Evolutionary conservation across 1,139 yeast species (phyloP).

Genomic region (Lodderomyces margitis): DNA sequence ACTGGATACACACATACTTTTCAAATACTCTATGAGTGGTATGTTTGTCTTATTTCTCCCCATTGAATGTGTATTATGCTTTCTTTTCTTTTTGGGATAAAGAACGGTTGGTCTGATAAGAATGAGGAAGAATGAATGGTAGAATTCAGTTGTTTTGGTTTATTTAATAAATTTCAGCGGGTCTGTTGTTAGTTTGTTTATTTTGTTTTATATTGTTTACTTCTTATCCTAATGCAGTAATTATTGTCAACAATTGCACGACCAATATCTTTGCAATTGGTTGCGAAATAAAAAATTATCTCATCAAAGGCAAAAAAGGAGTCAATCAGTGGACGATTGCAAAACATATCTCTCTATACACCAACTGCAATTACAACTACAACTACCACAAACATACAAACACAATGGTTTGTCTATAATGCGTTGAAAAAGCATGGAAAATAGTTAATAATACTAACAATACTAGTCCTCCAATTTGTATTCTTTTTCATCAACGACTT

Average conservation of each 20-base stretch:
- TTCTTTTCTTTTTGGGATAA: not conserved
- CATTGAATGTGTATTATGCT: slow-evolving; percentile 8
- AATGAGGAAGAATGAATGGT: no score
- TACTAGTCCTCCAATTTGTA: slow-evolving; percentile 50
- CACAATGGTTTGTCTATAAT: not conserved
- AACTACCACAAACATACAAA: no score
- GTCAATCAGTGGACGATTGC: no score
- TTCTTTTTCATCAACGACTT: slow-evolving; percentile 64
- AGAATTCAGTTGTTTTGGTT: no score
- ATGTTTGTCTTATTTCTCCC: slow-evolving; percentile 17
- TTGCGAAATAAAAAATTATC: no score
- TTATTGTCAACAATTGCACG: not conserved
- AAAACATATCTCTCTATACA: no score
- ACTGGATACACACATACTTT: slow-evolving; percentile 30
- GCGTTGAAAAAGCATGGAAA: no score
- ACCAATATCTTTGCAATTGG: not conserved
- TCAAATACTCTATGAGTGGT: slow-evolving; percentile 46
- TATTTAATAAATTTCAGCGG: no score
- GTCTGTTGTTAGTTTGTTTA: not conserved
- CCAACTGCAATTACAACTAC: no score
- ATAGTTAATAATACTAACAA: slow-evolving; percentile 11
- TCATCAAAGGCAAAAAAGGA: no score
- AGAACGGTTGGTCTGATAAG: not conserved
- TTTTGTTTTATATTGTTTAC: not conserved
- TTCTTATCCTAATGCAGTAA: slow-evolving; percentile 8